These are phyloP conservation scores for Aeschynomene evenia DNA, from an alignment of 306 rosid genomes.

Conservation along the genomic window DNA sequence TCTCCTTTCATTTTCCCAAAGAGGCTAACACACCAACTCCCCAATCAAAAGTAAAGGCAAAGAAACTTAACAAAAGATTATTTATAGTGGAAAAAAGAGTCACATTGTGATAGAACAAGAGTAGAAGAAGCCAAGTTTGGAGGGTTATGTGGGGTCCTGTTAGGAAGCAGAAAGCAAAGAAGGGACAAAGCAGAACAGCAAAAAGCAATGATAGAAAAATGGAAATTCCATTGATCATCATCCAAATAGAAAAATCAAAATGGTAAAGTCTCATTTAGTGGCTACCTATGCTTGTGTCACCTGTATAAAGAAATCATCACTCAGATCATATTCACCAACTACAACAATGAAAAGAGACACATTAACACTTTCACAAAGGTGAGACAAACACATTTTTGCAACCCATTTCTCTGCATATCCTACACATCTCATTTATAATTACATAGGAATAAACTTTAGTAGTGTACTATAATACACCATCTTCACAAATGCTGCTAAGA, in stretches of 20 bases:
- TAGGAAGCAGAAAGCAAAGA: conserved; percentile 35
- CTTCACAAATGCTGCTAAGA: conserved; percentile 67
- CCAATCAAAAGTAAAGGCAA: conserved; percentile 76
- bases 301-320: conserved; percentile 52
- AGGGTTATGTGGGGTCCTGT: conserved; percentile 42
- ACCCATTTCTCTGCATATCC: conserved; percentile 7
- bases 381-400: background rate
- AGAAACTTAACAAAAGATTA: conserved; percentile 40
- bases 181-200: conserved; percentile 38
- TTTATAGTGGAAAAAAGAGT: background rate
- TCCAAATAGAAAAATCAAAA: conserved; percentile 14
- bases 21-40: conserved; percentile 69
- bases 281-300: conserved; percentile 45
- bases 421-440: conserved; percentile 2
- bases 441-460: background rate
- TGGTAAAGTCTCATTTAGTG: conserved; percentile 40
- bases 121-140: conserved; percentile 19
- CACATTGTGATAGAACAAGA: background rate
- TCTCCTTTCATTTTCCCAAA: conserved; percentile 54
- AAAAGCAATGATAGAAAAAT: conserved; percentile 24
- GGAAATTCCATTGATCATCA: conserved; percentile 7
- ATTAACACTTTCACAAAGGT: conserved; percentile 21
- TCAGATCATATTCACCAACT: conserved; percentile 28
- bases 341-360: conserved; percentile 30
- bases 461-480: background rate